Evolutionary conservation across 2,329 filamentous ascomycete species (phyloP).

Genomic region (Colletotrichum zoysiae): DNA sequence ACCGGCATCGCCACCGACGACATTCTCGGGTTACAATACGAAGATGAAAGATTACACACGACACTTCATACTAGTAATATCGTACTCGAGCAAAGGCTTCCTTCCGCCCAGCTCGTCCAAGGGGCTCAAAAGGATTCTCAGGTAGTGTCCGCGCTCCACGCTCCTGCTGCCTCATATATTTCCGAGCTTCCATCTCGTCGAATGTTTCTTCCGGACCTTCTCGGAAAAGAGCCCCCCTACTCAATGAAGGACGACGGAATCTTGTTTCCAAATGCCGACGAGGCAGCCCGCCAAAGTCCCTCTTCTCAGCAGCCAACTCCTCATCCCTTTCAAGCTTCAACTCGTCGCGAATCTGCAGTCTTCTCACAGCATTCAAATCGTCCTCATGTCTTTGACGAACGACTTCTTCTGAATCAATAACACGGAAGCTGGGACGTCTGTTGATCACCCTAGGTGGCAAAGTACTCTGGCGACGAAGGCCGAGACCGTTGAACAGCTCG

Average conservation of each 20-base stretch:
- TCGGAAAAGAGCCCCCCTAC: conserved; percentile 7
- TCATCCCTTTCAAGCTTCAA: conserved; percentile 21
- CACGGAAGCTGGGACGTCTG: conserved; percentile 20
- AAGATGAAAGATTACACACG: background rate
- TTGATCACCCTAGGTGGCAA: conserved; percentile 30
- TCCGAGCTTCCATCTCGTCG: conserved; percentile 33
- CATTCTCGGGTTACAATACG: background rate
- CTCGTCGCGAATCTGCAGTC: conserved; percentile 23
- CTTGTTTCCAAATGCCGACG: conserved; percentile 19
- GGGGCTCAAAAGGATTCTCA: conserved; percentile 39
- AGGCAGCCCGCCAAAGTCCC: conserved; percentile 5
- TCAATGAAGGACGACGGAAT: conserved; percentile 33
- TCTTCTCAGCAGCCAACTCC: conserved; percentile 17
- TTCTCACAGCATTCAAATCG: conserved; percentile 30
- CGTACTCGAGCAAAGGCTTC: background rate
- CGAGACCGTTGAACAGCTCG: conserved; percentile 11
- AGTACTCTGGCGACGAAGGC: conserved; percentile 13
- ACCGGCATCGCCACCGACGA: background rate
- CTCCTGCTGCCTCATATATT: conserved; percentile 28
- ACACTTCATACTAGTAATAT: conserved; percentile 8
- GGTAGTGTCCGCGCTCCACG: conserved; percentile 4
- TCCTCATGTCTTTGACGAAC: conserved; percentile 34
- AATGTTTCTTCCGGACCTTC: conserved; percentile 20
- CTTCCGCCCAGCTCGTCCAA: conserved; percentile 29
- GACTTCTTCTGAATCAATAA: conserved; percentile 32